Percentiles rank a stretch among this genome's conserved stretches.
phyloP scores from a whole-genome alignment of 202 grass and related monocot species.

The Zoysia matrella region DNA sequence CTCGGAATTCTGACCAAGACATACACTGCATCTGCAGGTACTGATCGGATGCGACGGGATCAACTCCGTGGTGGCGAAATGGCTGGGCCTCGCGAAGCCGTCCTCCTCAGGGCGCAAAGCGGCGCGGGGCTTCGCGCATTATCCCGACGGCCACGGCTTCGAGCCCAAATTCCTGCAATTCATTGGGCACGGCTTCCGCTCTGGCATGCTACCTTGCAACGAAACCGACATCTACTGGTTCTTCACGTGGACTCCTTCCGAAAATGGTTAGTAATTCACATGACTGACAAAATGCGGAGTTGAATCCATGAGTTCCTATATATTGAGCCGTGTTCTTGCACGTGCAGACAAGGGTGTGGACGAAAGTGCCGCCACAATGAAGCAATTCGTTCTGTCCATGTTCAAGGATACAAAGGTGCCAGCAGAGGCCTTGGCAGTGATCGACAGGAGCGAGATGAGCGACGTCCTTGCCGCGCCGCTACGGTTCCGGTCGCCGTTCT shows the following conservation, averaged over 20 bases:
- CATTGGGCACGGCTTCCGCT: slow-evolving; percentile 56
- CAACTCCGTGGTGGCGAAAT: slow-evolving; percentile 66
- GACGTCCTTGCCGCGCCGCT: slow-evolving; percentile 50
- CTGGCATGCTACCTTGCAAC: slow-evolving; percentile 50
- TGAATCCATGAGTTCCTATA: background rate
- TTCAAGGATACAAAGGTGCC: slow-evolving; percentile 50
- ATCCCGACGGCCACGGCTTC: slow-evolving; percentile 53
- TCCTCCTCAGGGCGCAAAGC: slow-evolving; percentile 48
- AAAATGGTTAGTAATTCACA: slow-evolving; percentile 13
- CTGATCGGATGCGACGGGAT: slow-evolving; percentile 68
- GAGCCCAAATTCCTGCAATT: slow-evolving; percentile 47
- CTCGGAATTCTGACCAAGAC: background rate
- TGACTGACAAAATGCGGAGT: background rate
- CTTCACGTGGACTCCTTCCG: slow-evolving; percentile 63
- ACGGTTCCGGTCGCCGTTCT: slow-evolving; percentile 59
- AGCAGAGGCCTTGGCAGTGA: slow-evolving; percentile 38
- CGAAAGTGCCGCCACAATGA: slow-evolving; percentile 47
- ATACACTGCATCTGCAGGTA: slow-evolving; percentile 40
- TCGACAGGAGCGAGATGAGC: slow-evolving; percentile 58
- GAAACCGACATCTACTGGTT: slow-evolving; percentile 61
- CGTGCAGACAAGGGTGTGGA: slow-evolving; percentile 51
- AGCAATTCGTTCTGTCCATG: slow-evolving; percentile 52
- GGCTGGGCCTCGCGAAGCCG: slow-evolving; percentile 62
- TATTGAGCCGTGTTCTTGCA: background rate
- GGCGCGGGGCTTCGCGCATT: slow-evolving; percentile 55